Percentiles rank a stretch among this genome's conserved stretches.
Conservation (phyloP, 1,284 basidiomycete species). For the Boletus semigastroideus region DNA sequence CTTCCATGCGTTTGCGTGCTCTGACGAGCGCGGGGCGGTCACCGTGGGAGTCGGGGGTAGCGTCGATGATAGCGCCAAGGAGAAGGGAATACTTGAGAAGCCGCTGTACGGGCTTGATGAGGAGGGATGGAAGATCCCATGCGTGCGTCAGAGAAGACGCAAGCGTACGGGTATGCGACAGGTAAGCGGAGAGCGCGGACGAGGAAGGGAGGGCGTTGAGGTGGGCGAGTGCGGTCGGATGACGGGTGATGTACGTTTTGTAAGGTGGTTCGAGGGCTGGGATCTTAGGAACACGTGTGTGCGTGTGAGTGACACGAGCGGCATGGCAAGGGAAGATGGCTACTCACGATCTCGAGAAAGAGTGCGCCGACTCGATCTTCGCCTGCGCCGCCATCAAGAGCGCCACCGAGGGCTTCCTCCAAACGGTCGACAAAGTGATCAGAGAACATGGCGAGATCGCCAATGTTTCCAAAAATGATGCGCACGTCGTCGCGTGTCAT, state of each 20-base stretch:
- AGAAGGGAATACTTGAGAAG: conserved; percentile 91
- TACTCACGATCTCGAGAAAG: conserved; percentile 69
- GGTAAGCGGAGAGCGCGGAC: conserved; percentile 51
- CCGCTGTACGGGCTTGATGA: conserved; percentile 93
- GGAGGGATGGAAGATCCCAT: conserved; percentile 91
- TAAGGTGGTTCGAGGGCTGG: conserved; percentile 79
- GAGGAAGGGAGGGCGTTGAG: conserved; percentile 58
- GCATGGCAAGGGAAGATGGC: conserved; percentile 2
- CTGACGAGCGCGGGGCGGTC: conserved; percentile 54
- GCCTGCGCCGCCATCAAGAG: conserved; percentile 48
- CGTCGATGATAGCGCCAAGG: conserved; percentile 74
- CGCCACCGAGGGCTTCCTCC: conserved; percentile 46
- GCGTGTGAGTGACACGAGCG: background rate
- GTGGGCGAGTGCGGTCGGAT: conserved; percentile 74
- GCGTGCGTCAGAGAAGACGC: conserved; percentile 80
- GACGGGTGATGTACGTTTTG: conserved; percentile 84
- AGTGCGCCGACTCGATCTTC: conserved; percentile 76
- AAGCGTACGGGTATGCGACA: conserved; percentile 65
- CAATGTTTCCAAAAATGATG: conserved; percentile 69
- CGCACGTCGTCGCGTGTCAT: conserved; percentile 69
- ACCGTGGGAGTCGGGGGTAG: conserved; percentile 74
- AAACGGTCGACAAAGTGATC: conserved; percentile 53
- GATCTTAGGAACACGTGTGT: conserved; percentile 47
- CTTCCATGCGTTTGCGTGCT: conserved; percentile 71
- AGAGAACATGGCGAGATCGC: conserved; percentile 64